Conservation (phyloP, 2,329 filamentous ascomycete genomes). For the Annulohypoxylon truncatum region DNA sequence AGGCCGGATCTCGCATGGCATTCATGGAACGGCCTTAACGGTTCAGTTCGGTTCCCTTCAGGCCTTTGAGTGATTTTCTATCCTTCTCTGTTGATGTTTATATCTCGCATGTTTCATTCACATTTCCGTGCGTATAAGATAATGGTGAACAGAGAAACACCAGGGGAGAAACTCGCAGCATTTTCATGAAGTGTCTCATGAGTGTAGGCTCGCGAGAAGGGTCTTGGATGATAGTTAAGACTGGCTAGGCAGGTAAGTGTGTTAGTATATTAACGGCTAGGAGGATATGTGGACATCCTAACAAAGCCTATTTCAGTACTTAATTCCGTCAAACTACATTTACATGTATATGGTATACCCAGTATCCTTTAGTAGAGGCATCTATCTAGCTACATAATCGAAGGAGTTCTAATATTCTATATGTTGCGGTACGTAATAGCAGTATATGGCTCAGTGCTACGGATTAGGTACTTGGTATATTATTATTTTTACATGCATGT, state of each 20-base stretch:
- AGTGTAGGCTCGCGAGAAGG: neutral
- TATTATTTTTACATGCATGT: neutral
- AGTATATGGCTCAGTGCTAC: no score
- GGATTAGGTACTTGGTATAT: neutral
- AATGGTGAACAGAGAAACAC: neutral
- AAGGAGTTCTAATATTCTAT: no score
- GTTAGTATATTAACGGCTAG: neutral
- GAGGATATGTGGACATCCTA: neutral
- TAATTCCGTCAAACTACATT: no score
- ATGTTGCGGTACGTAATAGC: no score
- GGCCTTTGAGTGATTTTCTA: slow-evolving; percentile 26
- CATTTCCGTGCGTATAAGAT: neutral
- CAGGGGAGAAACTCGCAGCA: neutral
- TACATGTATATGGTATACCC: no score
- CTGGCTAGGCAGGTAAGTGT: neutral
- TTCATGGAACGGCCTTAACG: slow-evolving; percentile 19
- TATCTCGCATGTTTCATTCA: neutral
- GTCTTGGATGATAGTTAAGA: neutral
- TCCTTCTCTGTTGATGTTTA: neutral
- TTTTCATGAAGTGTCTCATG: neutral
- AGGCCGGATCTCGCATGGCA: slow-evolving; percentile 22
- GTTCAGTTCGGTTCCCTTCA: slow-evolving; percentile 9
- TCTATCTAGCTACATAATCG: no score
- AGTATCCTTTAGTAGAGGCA: no score
- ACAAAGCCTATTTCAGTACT: no score